Evolutionary conservation across 2,329 filamentous ascomycete genomes (phyloP).

Genomic region (Juglanconis juglandina): DNA sequence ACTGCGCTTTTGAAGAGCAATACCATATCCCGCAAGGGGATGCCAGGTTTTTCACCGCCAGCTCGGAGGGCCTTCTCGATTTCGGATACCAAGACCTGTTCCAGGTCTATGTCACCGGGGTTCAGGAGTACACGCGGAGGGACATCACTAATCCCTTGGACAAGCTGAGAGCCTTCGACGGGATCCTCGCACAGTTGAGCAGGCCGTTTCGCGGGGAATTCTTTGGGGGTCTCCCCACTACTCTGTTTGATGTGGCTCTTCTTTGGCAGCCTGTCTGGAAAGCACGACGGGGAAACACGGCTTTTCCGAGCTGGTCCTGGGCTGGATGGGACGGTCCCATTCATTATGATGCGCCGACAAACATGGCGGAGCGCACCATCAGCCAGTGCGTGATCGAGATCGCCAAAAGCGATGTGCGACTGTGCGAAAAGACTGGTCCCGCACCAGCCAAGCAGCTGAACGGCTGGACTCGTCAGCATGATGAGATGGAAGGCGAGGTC

Average conservation of each 20-base stretch:
- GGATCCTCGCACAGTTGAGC: conserved; percentile 3
- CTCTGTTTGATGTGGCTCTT: conserved; percentile 7
- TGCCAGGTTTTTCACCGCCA: background rate
- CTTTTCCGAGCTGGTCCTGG: conserved; percentile 15
- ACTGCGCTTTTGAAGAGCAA: conserved; percentile 8
- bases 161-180: conserved; percentile 8
- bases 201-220: conserved; percentile 1
- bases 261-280: conserved; percentile 1
- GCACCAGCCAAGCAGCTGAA: background rate
- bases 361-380: conserved; percentile 9
- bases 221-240: background rate
- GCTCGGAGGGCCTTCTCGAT: background rate
- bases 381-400: conserved; percentile 6
- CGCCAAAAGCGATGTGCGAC: background rate
- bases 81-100: conserved; percentile 5
- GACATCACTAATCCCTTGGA: conserved; percentile 1
- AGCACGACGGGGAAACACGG: background rate
- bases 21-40: background rate
- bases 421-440: background rate
- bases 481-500: conserved; percentile 1
- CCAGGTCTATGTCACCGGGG: conserved; percentile 3
- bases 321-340: conserved; percentile 11
- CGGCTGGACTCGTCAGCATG: conserved; percentile 3
- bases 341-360: background rate
- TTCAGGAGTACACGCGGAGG: conserved; percentile 9